Evolutionary conservation across 495 filamentous ascomycete genomes (phyloP), one percentile per base, ranked within the genome.

Genomic region (Glarea lozoyensis): DNA sequence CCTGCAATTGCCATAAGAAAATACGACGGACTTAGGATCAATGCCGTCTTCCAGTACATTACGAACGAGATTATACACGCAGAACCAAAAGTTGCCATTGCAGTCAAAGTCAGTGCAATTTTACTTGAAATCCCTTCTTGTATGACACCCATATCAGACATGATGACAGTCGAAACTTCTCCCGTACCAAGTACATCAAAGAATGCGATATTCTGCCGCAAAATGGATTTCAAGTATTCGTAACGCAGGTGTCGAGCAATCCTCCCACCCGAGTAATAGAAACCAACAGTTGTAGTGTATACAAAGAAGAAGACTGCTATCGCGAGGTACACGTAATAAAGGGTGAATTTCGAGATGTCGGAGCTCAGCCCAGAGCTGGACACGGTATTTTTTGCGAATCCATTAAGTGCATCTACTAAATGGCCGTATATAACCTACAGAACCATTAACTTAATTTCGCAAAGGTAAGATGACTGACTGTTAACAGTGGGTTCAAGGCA

Each of bases 261-360:
- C 15, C 58, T 55, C 11, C 58, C 58, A 5, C 65, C 64, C 0
- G 53, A 47, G 18, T 41, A 48, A 17, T 44, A 46, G 36, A 60
- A 57, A 10, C 82, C 82, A 22, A 88, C 78, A 2, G 86, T 93
- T 22, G 78, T 69, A 43, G 87, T 59, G 55, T 94, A 94, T 31
- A 86, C 69, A 1, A 75, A 78, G 15, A 84, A 62, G 45, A 94
- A 92, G 53, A 90, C 84, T 43, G 65, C 87, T 35, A 96, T 79
- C 21, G 78, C 89, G 21, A 96, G 71, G 55, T 94, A 94, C 10
- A 96, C 65, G 39, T 94, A 94, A 53, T 92, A 94, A 13, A 94
- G 60, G 16, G 86, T 82, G 42, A 83, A 72, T 20, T 64, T 66
- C 21, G 58, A 58, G 37, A 94, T 60, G 49, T 81, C 53, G 45